Evolutionary conservation across 2,329 filamentous ascomycete genomes (phyloP).

Genomic region (Nigrospora osmanthi): DNA sequence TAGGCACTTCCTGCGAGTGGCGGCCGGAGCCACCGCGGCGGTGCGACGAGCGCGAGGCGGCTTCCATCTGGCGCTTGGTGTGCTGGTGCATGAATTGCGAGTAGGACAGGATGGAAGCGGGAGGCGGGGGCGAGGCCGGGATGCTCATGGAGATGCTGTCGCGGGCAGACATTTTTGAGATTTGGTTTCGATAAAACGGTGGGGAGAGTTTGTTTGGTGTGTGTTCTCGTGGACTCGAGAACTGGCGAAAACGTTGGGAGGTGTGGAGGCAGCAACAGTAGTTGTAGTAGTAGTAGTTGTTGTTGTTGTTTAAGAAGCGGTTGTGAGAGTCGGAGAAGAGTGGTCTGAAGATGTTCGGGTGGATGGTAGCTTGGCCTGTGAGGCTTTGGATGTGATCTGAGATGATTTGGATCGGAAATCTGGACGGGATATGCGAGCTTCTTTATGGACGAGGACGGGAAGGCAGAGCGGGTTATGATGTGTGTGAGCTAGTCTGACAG

Average conservation of each 20-base stretch:
- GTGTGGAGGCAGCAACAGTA: no score
- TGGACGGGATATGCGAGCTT: background rate
- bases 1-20: conserved; percentile 6
- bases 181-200: background rate
- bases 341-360: background rate
- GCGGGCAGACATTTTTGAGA: conserved; percentile 16
- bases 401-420: background rate
- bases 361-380: background rate
- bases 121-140: conserved; percentile 16
- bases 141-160: conserved; percentile 12
- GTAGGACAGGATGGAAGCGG: conserved; percentile 32
- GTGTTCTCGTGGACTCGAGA: no score
- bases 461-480: background rate
- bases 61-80: conserved; percentile 59
- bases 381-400: background rate
- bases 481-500: background rate
- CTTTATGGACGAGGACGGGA: conserved; percentile 1
- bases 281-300: no score
- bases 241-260: no score
- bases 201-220: background rate
- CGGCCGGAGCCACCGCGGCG: conserved; percentile 16
- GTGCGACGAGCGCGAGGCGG: conserved; percentile 36
- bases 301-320: background rate
- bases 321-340: background rate
- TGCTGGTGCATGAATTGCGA: conserved; percentile 55